Evolutionary conservation across 345 rosid species (phyloP), one percentile per base, ranked within the genome.

Genomic region (Lepidium didymum): DNA sequence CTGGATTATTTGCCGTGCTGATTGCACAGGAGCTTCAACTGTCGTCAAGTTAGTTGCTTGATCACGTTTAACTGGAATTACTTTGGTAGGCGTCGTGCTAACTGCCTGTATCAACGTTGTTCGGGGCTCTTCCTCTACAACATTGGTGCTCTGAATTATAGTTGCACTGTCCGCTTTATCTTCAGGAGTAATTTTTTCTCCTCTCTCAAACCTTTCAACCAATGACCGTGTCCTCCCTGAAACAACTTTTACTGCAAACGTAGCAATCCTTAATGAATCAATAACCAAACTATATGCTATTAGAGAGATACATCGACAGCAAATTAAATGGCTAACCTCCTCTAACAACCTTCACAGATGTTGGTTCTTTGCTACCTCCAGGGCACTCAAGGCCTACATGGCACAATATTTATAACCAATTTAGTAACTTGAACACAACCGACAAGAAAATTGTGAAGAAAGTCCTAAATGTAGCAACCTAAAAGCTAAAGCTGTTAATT

Each of bases 131-230:
- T 68, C 74, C 33, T 62, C 53, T 56, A 47, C 69, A 31, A 34
- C 46, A 68, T 27, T 1, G 6, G 69, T 40, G 78, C 35, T 62
- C 25, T 52, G 62, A 47, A 34, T 60, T 56, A 47, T 50, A 61
- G 73, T 52, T 67, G 44, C 53, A 71, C 53, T 69, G 52, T 56
- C 58, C 52, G 70, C 74, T 74, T 70, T 78, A 69, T 82, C 84
- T 70, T 80, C 87, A 65, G 54, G 68, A 71, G 69, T 77, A 29
- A 70, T 36, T 60, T 45, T 82, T 60, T 89, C 91, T 70, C 80
- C 73, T 78, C 81, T 81, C 82, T 94, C 99, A 83, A 94, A 94
- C 79, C 78, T 89, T 83, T 91, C 99, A 54, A 94, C 99, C 71
- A 94, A 82, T 43, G 85, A 44, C 38, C 99, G 96, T 4, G 96